Evolutionary conservation across 371 early-diverging fungal genomes (phyloP), one percentile per base, ranked within the genome.

Genomic region (Mucor racemosus): DNA sequence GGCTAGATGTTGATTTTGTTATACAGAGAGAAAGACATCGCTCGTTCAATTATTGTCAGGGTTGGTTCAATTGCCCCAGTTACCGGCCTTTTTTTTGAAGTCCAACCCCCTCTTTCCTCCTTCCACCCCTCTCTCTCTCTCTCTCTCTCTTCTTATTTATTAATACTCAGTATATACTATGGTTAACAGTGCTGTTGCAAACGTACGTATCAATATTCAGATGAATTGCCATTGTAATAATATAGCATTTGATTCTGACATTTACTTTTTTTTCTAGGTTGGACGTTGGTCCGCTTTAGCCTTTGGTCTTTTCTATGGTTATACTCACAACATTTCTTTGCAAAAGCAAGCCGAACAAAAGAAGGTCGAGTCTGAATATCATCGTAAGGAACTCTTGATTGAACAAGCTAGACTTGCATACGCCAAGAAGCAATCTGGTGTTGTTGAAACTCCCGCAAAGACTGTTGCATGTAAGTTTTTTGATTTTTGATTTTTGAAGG

Each of bases 271-370:
- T 9, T 42, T 35, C 77, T 26, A 90, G 91, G 90, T 91, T 75
- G 90, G 87, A 75, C 91, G 92, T 77, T 92, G 90, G 90, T 88
- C 88, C 69, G 91, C 87, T 64, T 84, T 91, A 74, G 87, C 82
- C 60, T 80, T 81, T 54, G 92, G 92, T 71, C 82, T 91, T 54
- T 86, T 86, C 70, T 92, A 92, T 72, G 92, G 92, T 46, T 87
- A 80, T 72, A 77, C 84, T 55, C 92, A 90, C 80, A 87, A 89
- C 61, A 81, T 84, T 53, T 79, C 85, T 53, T 82, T 92, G 78
- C 81, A 85, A 60, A 84, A 84, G 68, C 77, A 86, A 67, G 90
- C 88, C 46, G 73, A 82, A 58, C 76, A 75, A 69, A 85, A 81
- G 68, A 82, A 84, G 73, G 77, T 81, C 65, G 73, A 88, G 65